phyloP scores from a whole-genome alignment of 129 eudicot genomes.

The Oenanthe sinensis region DNA sequence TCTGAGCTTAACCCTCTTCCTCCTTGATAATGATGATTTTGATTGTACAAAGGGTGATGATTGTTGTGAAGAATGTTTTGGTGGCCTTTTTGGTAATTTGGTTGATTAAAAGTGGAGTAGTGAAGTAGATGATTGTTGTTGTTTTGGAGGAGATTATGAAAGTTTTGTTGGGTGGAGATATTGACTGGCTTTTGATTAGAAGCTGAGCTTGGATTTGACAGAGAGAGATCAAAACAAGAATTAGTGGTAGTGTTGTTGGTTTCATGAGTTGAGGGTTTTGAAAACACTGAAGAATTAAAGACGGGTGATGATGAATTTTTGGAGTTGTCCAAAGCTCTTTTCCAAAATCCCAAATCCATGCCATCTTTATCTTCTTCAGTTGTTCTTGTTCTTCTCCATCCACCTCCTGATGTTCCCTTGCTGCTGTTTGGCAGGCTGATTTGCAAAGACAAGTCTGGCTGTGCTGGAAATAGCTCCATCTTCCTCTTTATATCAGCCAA shows the following conservation, averaged over 20 bases:
- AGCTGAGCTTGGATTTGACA: constrained; percentile 14
- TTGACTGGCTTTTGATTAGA: constrained; percentile 11
- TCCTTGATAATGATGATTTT: constrained; percentile 27
- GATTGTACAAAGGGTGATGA: constrained; percentile 21
- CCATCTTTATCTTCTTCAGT: constrained; percentile 26
- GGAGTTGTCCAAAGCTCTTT: constrained; percentile 53
- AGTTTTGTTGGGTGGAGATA: not conserved
- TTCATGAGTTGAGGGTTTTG: not conserved
- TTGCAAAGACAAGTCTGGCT: constrained; percentile 86
- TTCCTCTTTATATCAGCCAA: not conserved
- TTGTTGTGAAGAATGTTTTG: constrained; percentile 16
- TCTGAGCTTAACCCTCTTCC: constrained; percentile 15
- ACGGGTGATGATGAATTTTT: constrained; percentile 23
- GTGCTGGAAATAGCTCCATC: constrained; percentile 92
- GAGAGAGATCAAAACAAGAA: constrained; percentile 17
- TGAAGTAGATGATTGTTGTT: constrained; percentile 15
- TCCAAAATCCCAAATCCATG: constrained; percentile 66
- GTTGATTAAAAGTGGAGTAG: constrained; percentile 12
- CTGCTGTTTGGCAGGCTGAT: constrained; percentile 81
- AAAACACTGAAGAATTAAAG: constrained; percentile 14
- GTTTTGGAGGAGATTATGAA: not conserved
- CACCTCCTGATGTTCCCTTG: constrained; percentile 42
- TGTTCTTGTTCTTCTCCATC: constrained; percentile 33
- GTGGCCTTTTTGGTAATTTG: constrained; percentile 15
- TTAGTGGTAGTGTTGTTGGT: not conserved